Evolutionary conservation across 139 green algal genomes (phyloP).

Genomic region (Tetradesmus obliquus): DNA sequence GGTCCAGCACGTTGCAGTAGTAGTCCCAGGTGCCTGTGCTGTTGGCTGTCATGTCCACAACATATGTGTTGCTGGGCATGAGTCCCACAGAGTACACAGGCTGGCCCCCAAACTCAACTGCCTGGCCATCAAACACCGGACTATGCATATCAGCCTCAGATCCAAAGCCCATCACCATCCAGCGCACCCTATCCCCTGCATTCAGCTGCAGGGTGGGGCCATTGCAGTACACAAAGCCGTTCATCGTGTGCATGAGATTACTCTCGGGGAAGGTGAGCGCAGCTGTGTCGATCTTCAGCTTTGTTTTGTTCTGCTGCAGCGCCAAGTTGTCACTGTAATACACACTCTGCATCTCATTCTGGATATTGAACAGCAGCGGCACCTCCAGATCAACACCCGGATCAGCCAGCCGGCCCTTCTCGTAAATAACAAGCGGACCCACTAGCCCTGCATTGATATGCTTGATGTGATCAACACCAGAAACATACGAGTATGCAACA

Average conservation of each 20-base stretch:
- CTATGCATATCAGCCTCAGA: slow-evolving; percentile 68
- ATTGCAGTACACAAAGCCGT: slow-evolving; percentile 72
- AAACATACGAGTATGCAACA: slow-evolving; percentile 65
- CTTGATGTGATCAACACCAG: slow-evolving; percentile 55
- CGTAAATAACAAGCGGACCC: slow-evolving; percentile 53
- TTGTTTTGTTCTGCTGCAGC: slow-evolving; percentile 3
- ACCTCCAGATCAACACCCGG: slow-evolving; percentile 41
- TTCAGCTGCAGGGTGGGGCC: slow-evolving; percentile 49
- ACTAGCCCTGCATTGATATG: slow-evolving; percentile 66
- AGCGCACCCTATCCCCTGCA: slow-evolving; percentile 41
- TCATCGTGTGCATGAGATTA: slow-evolving; percentile 66
- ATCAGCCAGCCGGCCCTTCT: slow-evolving; percentile 24
- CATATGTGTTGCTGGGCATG: slow-evolving; percentile 50
- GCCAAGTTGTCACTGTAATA: background rate
- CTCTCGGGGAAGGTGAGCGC: slow-evolving; percentile 48
- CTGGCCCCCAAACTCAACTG: background rate
- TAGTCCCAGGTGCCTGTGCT: slow-evolving; percentile 62
- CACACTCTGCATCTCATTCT: slow-evolving; percentile 53
- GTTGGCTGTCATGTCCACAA: slow-evolving; percentile 49
- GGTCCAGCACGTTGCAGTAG: slow-evolving; percentile 74
- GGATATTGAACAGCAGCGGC: slow-evolving; percentile 60
- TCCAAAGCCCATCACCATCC: slow-evolving; percentile 58
- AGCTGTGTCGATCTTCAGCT: slow-evolving; percentile 24
- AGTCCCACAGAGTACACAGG: slow-evolving; percentile 44
- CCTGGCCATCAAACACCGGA: slow-evolving; percentile 54